These are phyloP conservation scores for Chytriomyces hyalinus DNA, from an alignment of 192 early-diverging fungal species.

Conservation along the genomic window DNA sequence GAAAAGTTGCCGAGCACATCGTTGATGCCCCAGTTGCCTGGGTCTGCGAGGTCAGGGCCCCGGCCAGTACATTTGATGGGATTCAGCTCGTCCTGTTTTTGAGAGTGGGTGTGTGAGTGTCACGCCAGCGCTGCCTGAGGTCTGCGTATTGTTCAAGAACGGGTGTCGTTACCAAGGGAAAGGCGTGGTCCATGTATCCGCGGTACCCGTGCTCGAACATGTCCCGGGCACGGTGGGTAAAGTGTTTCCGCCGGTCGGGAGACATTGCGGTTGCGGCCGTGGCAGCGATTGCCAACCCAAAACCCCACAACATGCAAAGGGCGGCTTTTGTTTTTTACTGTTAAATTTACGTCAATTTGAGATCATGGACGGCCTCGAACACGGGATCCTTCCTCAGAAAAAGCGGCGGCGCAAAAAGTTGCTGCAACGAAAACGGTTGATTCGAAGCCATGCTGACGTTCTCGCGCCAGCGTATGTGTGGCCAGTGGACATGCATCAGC, in stretches of 20 bases:
- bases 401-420: too few species aligned
- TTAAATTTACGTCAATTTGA: too few species aligned
- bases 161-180: constrained; percentile 57
- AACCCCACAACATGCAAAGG: too few species aligned
- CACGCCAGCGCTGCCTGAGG: too few species aligned
- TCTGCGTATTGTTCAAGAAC: neutral
- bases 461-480: too few species aligned
- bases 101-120: neutral
- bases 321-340: too few species aligned
- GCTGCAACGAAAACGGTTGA: too few species aligned
- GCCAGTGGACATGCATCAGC: neutral
- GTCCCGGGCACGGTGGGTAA: constrained; percentile 43
- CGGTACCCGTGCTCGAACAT: constrained; percentile 67
- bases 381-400: too few species aligned
- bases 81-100: constrained; percentile 80
- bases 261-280: constrained; percentile 1
- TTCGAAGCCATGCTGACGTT: too few species aligned
- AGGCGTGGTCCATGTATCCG: constrained; percentile 82
- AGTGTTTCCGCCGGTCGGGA: neutral
- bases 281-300: neutral
- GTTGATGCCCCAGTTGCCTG: constrained; percentile 74
- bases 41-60: constrained; percentile 68
- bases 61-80: constrained; percentile 82
- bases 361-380: too few species aligned
- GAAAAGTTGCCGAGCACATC: constrained; percentile 96